phyloP scores from a whole-genome alignment of 768 basidiomycete genomes.

The Tulasnella sp. region DNA sequence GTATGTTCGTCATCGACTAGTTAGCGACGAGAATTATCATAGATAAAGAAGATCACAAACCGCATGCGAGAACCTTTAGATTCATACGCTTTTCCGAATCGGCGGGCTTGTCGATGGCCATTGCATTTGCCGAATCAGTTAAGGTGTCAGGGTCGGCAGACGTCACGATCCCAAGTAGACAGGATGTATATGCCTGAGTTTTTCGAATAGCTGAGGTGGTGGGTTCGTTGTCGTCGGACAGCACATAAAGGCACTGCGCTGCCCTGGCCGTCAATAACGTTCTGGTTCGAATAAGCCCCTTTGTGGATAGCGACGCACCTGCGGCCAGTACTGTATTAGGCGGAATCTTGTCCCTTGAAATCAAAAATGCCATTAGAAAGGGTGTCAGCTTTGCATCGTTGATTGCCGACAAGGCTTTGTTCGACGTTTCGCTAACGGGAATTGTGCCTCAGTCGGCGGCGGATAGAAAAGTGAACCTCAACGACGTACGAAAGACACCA shows the following conservation, averaged over 20 bases:
- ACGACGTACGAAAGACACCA: slow-evolving; percentile 90
- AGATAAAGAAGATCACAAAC: slow-evolving; percentile 39
- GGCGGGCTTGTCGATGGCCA: neutral
- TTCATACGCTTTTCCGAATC: slow-evolving; percentile 51
- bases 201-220: slow-evolving; percentile 62
- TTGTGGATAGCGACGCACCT: slow-evolving; percentile 46
- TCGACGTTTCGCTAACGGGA: slow-evolving; percentile 76
- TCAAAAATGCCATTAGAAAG: slow-evolving; percentile 87
- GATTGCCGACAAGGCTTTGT: slow-evolving; percentile 83
- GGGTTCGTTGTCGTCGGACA: slow-evolving; percentile 86
- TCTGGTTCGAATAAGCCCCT: neutral
- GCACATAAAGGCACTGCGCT: slow-evolving; percentile 83
- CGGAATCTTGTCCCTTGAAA: slow-evolving; percentile 63
- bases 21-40: neutral
- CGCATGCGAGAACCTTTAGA: slow-evolving; percentile 65
- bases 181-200: slow-evolving; percentile 57
- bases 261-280: neutral
- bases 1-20: neutral
- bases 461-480: neutral
- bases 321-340: slow-evolving; percentile 71
- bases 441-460: slow-evolving; percentile 19
- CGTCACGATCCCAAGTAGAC: slow-evolving; percentile 60
- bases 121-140: slow-evolving; percentile 29
- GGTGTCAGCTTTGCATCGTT: slow-evolving; percentile 74
- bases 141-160: slow-evolving; percentile 29